Percentiles rank a stretch among this genome's conserved stretches.
Conservation (phyloP, 306 rosid genomes). For the Pueraria montana region DNA sequence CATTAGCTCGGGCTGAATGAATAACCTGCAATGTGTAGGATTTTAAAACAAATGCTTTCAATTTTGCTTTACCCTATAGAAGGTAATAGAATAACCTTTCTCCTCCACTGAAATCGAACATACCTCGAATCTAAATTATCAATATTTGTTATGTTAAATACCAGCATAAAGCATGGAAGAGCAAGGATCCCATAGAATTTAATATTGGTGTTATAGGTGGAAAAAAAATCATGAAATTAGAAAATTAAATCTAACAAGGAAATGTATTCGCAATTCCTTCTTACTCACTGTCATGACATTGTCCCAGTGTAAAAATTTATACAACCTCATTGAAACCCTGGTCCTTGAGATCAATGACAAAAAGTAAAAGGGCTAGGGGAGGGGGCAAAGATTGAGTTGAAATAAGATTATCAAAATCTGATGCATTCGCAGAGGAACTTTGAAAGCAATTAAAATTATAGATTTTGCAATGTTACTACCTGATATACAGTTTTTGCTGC, state of each 20-base stretch:
- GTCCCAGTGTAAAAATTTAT: background rate
- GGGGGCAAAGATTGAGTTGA: background rate
- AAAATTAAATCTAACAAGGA: conserved; percentile 18
- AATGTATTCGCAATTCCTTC: conserved; percentile 10
- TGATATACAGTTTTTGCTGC: conserved; percentile 94
- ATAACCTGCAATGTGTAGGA: conserved; percentile 69
- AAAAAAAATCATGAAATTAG: conserved; percentile 23
- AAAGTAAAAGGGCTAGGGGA: background rate
- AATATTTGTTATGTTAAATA: background rate
- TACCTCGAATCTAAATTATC: conserved; percentile 20
- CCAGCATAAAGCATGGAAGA: conserved; percentile 9
- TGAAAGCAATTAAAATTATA: conserved; percentile 9
- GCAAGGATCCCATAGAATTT: conserved; percentile 16
- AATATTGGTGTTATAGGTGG: conserved; percentile 2
- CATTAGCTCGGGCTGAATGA: conserved; percentile 92
- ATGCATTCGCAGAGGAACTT: background rate
- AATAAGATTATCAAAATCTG: background rate
- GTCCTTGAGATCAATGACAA: conserved; percentile 14
- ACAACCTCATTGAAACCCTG: conserved; percentile 20
- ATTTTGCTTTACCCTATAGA: conserved; percentile 27
- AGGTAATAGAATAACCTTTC: conserved; percentile 24
- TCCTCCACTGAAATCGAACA: conserved; percentile 6
- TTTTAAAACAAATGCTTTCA: background rate
- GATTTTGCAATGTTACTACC: conserved; percentile 57
- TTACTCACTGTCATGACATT: background rate